phyloP scores from a whole-genome alignment of 148 eudicot genomes.

The Amaranthus palmeri region DNA sequence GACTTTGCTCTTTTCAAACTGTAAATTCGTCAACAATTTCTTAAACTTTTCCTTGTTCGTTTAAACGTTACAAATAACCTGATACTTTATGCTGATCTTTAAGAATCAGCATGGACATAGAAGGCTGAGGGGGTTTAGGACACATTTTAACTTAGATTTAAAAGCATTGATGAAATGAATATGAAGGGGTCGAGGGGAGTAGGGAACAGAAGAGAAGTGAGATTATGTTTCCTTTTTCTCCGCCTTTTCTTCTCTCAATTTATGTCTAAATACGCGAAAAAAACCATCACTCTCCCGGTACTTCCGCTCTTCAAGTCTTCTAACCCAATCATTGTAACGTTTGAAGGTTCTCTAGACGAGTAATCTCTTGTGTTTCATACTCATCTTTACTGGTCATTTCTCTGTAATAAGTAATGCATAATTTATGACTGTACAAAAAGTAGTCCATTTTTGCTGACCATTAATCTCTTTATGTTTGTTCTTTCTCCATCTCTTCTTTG shows the following conservation, averaged over 20 bases:
- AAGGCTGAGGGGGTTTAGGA: background rate
- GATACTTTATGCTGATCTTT: background rate
- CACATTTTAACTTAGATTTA: background rate
- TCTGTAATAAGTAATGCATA: background rate
- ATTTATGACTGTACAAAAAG: background rate
- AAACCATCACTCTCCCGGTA: too few relatives aligned
- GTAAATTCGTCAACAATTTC: background rate
- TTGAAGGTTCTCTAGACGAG: background rate
- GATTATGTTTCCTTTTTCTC: too few relatives aligned
- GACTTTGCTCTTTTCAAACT: background rate
- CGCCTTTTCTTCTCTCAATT: too few relatives aligned
- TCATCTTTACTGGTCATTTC: background rate
- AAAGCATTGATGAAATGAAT: too few relatives aligned
- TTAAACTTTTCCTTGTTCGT: background rate
- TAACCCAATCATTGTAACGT: too few relatives aligned
- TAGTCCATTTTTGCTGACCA: background rate
- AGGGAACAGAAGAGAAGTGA: too few relatives aligned
- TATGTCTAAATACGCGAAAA: too few relatives aligned
- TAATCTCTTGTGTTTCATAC: background rate
- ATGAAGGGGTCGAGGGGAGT: too few relatives aligned
- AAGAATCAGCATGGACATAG: background rate
- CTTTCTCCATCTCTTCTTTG: background rate
- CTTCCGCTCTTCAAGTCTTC: too few relatives aligned
- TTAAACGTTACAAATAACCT: too few relatives aligned
- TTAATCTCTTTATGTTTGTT: slow-evolving; percentile 1